Base-by-base conservation (phyloP, 2,329 filamentous ascomycete species). In the Pseudogymnoascus sp. region DNA sequence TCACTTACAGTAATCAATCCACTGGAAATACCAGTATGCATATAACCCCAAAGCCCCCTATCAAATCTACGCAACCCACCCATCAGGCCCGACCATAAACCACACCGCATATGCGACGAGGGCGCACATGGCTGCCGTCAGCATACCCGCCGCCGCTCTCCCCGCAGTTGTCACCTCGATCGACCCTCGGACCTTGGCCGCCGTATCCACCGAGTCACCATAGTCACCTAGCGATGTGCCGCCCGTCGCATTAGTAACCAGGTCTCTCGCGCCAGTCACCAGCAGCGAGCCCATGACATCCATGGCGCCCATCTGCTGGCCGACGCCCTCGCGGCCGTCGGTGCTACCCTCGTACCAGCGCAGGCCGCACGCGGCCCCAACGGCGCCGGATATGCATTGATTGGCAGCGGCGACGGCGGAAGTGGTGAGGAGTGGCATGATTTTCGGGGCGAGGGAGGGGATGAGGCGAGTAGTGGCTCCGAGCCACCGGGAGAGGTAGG, bases 401-500 rank as follows among this genome's bases (percentile, higher is more conserved):
- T 76, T 72, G 0, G 83, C 84, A 2, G 84, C 84, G 1, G 80
- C 82, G 28, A 72, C 67, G 0, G 84, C 86, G 5, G 82, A 83
- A 1, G 78, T 75, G 38, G 77, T 74, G 2, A 88, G 74, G n/a
- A 79, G 77, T 0, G 81, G 78, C 69, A 82, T 77, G 62, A 88
- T 77, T 8, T 72, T 70, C 36, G 79, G 73, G 65, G 76, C 74
- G 2, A 82, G 82, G 68, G 80, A 85, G 0, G 85, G 84, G 0
- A 83, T 84, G 64, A 86, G 76, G 68, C 86, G 81, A 0, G 79
- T 80, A 4, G 83, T 79, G 3, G 80, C 77, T 13, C 82, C 83
- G 75, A 82, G 74, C 80, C 84, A 88, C 38, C 84, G 80, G 0
- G 81, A 75, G 11, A 87, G 78, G 70, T 87, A 87, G 13, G 83